Evolutionary conservation across 2,329 filamentous ascomycete genomes (phyloP), one percentile per base, ranked within the genome.

Genomic region (Epicoccum sorghinum): DNA sequence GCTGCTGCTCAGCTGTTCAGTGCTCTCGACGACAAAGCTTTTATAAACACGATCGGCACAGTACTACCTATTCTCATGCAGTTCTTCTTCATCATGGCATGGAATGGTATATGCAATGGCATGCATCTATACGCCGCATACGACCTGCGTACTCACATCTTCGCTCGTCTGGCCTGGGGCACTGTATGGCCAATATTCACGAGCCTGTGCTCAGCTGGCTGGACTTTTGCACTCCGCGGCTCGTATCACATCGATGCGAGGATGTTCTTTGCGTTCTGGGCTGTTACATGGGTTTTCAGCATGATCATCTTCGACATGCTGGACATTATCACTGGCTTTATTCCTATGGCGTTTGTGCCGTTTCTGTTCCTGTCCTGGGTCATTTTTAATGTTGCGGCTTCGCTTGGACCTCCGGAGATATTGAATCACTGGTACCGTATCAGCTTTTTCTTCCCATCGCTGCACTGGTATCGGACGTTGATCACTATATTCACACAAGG

Each of bases 21-120:
- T 24, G 8, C 36, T 7, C 37, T 57, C 3, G 54, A 57, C 24
- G 48, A 57, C 18, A 57, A 53, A 47, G 54, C 40, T 5, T 57
- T 57, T 9, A 32, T 49, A 65, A 80, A 80, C 56, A 80, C 76
- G 0, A 57, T 79, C 4, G 68, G 72, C 4, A 70, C 78, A 22
- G 75, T 80, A 32, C 61, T 80, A 7, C 73, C 78, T 8, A 62
- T 80, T 9, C 74, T 80, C 30, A 77, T 78, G 55, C 74, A 80
- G 50, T 80, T 81, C 68, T 80, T 80, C 69, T 80, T 75, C 56
- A 66, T 80, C 22, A 73, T 76, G 43, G 73, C 71, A 29, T 63
- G 79, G 60, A 80, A 81, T 55, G 77, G 75, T 13, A 65, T 81
- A 13, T 76, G 50, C 35, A 53, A 53, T 8, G 44, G 50, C 27